phyloP scores from a whole-genome alignment of 306 rosid genomes.

The Begonia peltatifolia region DNA sequence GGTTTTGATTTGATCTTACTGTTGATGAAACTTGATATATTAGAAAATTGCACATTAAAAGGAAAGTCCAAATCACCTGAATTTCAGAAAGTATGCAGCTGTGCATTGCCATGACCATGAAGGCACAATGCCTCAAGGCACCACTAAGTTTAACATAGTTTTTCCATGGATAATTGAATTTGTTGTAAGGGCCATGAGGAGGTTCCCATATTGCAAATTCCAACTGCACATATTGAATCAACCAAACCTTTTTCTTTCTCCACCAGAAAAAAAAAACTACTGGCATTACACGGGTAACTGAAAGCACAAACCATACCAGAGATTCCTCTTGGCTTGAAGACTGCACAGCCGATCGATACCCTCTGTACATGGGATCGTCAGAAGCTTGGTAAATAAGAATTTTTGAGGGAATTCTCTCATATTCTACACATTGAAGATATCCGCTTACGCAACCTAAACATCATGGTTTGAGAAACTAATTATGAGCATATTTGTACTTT shows the following conservation, averaged over 20 bases:
- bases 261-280: no score
- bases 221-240: constrained; percentile 35
- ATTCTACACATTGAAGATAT: constrained; percentile 72
- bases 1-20: no score
- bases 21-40: no score
- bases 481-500: no score
- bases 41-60: no score
- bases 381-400: constrained; percentile 88
- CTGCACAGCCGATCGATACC: constrained; percentile 73
- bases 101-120: constrained; percentile 90
- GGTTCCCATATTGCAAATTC: constrained; percentile 98
- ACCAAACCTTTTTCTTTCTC: no score
- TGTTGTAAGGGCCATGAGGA: constrained; percentile 79
- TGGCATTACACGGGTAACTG: background rate
- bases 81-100: constrained; percentile 93
- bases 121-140: constrained; percentile 88
- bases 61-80: constrained; percentile 41
- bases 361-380: constrained; percentile 76
- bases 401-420: constrained; percentile 78
- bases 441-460: constrained; percentile 53
- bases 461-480: no score
- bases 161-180: constrained; percentile 76
- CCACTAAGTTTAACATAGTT: constrained; percentile 86
- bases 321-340: constrained; percentile 85
- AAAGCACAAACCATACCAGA: constrained; percentile 36